These are phyloP conservation scores for Boletus rubroflammeus DNA, from an alignment of 768 basidiomycete species.

Conservation along the genomic window DNA sequence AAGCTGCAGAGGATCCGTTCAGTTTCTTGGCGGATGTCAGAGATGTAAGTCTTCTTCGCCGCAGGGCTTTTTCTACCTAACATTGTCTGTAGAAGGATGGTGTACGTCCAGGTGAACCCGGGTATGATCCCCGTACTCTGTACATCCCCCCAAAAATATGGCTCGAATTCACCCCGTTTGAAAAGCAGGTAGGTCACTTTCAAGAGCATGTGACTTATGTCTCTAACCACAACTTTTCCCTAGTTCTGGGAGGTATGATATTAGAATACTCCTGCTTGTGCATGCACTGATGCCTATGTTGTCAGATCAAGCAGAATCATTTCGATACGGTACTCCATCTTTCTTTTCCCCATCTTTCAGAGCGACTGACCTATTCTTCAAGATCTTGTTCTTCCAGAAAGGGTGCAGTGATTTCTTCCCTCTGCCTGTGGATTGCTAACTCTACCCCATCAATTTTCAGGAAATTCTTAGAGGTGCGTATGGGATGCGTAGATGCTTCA, in stretches of 20 bases:
- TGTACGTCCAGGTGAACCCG: constrained; percentile 68
- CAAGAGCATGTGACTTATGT: not conserved
- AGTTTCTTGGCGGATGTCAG: constrained; percentile 64
- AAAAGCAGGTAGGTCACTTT: constrained; percentile 63
- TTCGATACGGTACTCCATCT: constrained; percentile 73
- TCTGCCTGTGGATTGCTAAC: not conserved
- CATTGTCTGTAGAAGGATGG: constrained; percentile 64
- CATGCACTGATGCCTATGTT: constrained; percentile 5
- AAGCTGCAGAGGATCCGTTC: constrained; percentile 73
- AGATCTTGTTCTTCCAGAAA: constrained; percentile 98
- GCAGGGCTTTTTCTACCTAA: not conserved
- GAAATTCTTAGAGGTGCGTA: constrained; percentile 72
- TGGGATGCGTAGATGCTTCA: not conserved
- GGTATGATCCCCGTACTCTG: constrained; percentile 89
- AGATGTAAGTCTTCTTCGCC: constrained; percentile 50
- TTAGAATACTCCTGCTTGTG: not conserved
- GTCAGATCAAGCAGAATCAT: constrained; percentile 93
- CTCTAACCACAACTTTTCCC: not conserved
- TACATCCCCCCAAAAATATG: constrained; percentile 74
- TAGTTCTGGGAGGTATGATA: constrained; percentile 72
- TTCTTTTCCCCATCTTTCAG: constrained; percentile 8
- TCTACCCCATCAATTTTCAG: constrained; percentile 36
- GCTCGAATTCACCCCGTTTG: constrained; percentile 89
- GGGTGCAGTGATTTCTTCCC: constrained; percentile 48
- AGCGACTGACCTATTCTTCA: constrained; percentile 9